Conservation (phyloP, 306 rosid species). For the Begonia peltatifolia region DNA sequence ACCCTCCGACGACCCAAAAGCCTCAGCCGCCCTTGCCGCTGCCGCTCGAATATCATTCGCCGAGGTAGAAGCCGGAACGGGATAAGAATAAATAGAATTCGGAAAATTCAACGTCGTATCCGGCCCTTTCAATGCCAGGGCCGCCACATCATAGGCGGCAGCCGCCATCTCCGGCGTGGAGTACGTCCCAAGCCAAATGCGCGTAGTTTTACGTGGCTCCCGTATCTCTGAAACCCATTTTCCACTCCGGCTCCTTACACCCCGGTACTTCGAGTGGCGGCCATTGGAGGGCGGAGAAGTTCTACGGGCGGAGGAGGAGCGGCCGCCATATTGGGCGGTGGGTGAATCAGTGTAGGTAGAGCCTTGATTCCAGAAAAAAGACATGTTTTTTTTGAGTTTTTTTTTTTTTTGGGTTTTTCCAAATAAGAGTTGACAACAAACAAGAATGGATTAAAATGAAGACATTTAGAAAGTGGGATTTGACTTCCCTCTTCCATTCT, state of each 20-base stretch:
- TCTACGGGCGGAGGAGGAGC: no score
- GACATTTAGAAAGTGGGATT: no score
- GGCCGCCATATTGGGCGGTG: no score
- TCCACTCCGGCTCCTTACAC: slow-evolving; percentile 62
- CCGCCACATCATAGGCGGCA: slow-evolving; percentile 90
- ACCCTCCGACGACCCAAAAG: background rate
- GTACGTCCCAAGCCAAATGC: slow-evolving; percentile 93
- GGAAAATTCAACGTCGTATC: slow-evolving; percentile 68
- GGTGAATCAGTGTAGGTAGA: no score
- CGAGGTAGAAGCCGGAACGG: slow-evolving; percentile 53
- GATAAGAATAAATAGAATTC: slow-evolving; percentile 26
- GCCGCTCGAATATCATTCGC: slow-evolving; percentile 58
- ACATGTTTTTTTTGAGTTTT: no score
- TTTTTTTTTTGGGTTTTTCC: no score
- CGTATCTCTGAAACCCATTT: slow-evolving; percentile 97
- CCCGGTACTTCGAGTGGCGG: slow-evolving; percentile 35
- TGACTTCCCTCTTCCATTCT: background rate
- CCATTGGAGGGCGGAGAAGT: no score
- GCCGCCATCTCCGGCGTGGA: slow-evolving; percentile 84
- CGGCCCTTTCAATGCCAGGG: slow-evolving; percentile 65
- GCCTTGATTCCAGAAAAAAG: no score
- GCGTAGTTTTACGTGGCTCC: slow-evolving; percentile 75
- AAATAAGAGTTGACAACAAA: no score
- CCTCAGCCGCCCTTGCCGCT: slow-evolving; percentile 61
- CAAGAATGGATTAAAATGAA: no score